Percentiles rank a stretch among this genome's conserved stretches.
phyloP scores from a whole-genome alignment of 2,329 filamentous ascomycete species.

The Furcasterigmium furcatum region DNA sequence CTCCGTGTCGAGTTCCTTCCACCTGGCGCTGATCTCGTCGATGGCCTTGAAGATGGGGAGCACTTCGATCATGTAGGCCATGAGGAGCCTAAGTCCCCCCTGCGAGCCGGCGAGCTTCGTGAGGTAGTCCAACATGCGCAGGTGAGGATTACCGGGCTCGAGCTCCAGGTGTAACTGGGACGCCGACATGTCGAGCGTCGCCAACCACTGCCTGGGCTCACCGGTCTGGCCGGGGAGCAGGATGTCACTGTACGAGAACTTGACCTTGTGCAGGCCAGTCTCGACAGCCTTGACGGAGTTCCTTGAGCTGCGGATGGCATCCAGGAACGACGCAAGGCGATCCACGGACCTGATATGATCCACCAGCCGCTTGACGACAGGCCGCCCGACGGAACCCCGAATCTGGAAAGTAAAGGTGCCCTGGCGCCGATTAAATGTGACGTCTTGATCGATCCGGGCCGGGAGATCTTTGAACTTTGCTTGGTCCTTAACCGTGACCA shows the following conservation, averaged over 20 bases:
- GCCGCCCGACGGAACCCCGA: conserved; percentile 53
- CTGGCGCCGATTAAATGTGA: conserved; percentile 55
- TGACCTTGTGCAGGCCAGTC: conserved; percentile 59
- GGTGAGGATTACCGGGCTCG: conserved; percentile 63
- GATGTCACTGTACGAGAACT: conserved; percentile 62
- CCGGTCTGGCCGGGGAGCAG: conserved; percentile 14
- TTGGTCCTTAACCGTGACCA: conserved; percentile 51
- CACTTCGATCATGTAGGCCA: conserved; percentile 53
- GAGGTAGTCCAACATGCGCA: conserved; percentile 58
- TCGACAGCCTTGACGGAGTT: conserved; percentile 54
- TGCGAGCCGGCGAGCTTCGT: conserved; percentile 54
- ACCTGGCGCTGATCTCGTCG: conserved; percentile 54
- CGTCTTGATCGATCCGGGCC: conserved; percentile 54
- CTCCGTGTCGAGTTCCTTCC: conserved; percentile 37
- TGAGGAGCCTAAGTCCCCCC: conserved; percentile 49
- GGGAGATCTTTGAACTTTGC: conserved; percentile 52
- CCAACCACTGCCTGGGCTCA: conserved; percentile 38
- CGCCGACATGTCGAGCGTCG: conserved; percentile 52
- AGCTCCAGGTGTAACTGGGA: conserved; percentile 27
- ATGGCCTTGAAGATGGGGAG: conserved; percentile 63
- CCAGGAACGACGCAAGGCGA: conserved; percentile 66
- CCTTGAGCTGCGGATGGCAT: conserved; percentile 56
- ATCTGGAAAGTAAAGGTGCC: conserved; percentile 64
- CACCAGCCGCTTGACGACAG: conserved; percentile 56
- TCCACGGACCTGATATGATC: conserved; percentile 64